Percentiles rank a stretch among this genome's conserved stretches.
These are phyloP conservation scores for Backusella parvicylindrica DNA, from an alignment of 192 early-diverging fungal genomes.

Conservation along the genomic window DNA sequence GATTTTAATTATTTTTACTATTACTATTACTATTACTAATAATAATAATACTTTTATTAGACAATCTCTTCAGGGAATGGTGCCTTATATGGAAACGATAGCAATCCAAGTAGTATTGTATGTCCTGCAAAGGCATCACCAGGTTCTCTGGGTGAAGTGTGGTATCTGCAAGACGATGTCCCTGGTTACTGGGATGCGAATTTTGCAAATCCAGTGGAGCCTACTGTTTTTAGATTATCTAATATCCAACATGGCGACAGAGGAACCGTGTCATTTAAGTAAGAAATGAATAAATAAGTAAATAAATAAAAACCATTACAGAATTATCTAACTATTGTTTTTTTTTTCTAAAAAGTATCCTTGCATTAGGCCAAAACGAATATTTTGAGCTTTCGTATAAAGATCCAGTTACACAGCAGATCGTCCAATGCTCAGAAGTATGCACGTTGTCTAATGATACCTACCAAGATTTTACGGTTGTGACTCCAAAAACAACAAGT, in stretches of 20 bases:
- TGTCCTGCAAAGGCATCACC: slow-evolving; percentile 9
- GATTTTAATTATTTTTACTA: not conserved
- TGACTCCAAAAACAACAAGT: slow-evolving; percentile 34
- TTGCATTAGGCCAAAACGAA: slow-evolving; percentile 55
- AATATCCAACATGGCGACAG: slow-evolving; percentile 54
- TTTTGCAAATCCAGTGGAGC: slow-evolving; percentile 52
- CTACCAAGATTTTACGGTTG: slow-evolving; percentile 44
- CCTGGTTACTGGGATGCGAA: slow-evolving; percentile 65
- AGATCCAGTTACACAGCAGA: slow-evolving; percentile 46
- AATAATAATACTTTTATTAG: slow-evolving; percentile 9
- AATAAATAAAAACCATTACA: not conserved
- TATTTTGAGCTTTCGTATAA: slow-evolving; percentile 58
- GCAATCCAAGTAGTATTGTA: slow-evolving; percentile 36
- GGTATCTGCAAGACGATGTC: slow-evolving; percentile 65
- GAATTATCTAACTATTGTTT: not conserved
- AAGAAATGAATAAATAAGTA: too few species aligned
- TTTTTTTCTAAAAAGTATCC: slow-evolving; percentile 35
- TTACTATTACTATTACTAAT: not conserved
- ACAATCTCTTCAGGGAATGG: slow-evolving; percentile 50
- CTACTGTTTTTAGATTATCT: slow-evolving; percentile 63
- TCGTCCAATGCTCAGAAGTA: slow-evolving; percentile 34
- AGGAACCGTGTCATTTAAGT: slow-evolving; percentile 60
- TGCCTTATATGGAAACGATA: slow-evolving; percentile 35
- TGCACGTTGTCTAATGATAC: slow-evolving; percentile 35
- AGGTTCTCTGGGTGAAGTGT: slow-evolving; percentile 39